Evolutionary conservation across 352 stramenopile genomes (phyloP).

Genomic region (Aphanomyces invadans): DNA sequence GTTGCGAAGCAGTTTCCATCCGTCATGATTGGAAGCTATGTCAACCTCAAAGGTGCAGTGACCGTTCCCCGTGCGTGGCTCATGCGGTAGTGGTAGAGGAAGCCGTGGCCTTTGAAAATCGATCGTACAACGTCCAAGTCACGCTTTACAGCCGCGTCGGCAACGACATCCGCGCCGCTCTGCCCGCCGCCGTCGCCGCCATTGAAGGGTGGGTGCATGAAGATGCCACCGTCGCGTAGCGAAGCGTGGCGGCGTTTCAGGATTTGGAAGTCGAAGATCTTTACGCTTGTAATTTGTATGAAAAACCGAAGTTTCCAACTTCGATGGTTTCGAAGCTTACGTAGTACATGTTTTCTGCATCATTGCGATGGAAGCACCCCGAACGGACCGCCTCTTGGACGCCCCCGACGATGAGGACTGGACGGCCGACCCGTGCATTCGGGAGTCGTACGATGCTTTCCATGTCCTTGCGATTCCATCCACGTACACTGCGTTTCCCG

Average conservation of each 20-base stretch:
- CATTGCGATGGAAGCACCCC: background rate
- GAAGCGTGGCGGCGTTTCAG: background rate
- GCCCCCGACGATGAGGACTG: constrained; percentile 8
- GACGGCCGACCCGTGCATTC: constrained; percentile 5
- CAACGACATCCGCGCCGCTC: background rate
- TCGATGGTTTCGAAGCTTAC: background rate
- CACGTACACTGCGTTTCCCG: constrained; percentile 5
- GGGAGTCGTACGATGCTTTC: background rate
- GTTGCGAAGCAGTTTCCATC: constrained; percentile 58
- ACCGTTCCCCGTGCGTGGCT: background rate
- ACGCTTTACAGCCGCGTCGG: constrained; percentile 19
- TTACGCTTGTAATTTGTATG: background rate
- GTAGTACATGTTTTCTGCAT: too few species aligned
- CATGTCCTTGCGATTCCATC: constrained; percentile 2
- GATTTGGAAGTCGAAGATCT: background rate
- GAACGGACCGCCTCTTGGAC: background rate
- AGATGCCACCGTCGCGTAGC: background rate
- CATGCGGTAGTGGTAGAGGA: background rate
- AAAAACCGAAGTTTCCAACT: background rate
- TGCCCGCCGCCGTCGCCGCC: constrained; percentile 1
- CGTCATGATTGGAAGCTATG: constrained; percentile 76
- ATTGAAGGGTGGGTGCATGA: constrained; percentile 23
- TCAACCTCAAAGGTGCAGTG: constrained; percentile 45
- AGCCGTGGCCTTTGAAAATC: background rate
- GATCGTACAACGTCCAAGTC: constrained; percentile 22